These are phyloP conservation scores for Candida hungchunana DNA, from an alignment of 805 yeast species.

Conservation along the genomic window DNA sequence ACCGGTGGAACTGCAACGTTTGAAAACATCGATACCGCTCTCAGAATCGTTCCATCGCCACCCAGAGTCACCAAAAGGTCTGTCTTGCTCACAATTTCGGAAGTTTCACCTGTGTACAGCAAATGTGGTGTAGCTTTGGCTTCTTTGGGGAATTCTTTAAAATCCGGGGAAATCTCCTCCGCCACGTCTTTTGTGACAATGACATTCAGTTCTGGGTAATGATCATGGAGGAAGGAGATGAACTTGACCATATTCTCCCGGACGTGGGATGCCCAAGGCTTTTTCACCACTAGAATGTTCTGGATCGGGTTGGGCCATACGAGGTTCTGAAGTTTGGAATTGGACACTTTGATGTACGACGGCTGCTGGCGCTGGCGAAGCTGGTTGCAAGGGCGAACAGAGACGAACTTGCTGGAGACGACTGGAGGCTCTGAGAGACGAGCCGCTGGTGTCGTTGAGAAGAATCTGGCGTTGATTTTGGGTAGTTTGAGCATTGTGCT, in stretches of 20 bases:
- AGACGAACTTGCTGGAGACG: constrained; percentile 26
- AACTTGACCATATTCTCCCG: constrained; percentile 62
- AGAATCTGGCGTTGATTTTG: no score
- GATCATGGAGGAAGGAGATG: constrained; percentile 52
- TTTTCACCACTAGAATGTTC: constrained; percentile 77
- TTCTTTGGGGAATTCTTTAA: constrained; percentile 22
- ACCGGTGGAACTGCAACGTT: constrained; percentile 81
- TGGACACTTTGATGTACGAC: constrained; percentile 48
- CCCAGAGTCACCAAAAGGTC: constrained; percentile 85
- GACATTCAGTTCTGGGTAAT: constrained; percentile 70
- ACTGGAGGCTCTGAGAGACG: constrained; percentile 28
- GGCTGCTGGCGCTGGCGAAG: constrained; percentile 37
- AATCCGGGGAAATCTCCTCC: constrained; percentile 49
- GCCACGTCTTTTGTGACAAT: constrained; percentile 74
- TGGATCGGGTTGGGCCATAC: constrained; percentile 70
- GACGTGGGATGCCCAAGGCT: constrained; percentile 71
- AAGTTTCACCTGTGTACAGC: constrained; percentile 54
- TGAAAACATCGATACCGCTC: constrained; percentile 77
- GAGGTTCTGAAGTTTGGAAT: constrained; percentile 57
- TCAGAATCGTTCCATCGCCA: constrained; percentile 92
- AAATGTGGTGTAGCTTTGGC: constrained; percentile 32
- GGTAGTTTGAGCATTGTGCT: no score
- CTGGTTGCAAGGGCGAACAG: constrained; percentile 28
- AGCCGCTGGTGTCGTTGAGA: constrained; percentile 14
- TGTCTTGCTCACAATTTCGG: constrained; percentile 58